Base-by-base conservation (phyloP, 2,329 filamentous ascomycete genomes). In the Purpureocillium lavendulum region DNA sequence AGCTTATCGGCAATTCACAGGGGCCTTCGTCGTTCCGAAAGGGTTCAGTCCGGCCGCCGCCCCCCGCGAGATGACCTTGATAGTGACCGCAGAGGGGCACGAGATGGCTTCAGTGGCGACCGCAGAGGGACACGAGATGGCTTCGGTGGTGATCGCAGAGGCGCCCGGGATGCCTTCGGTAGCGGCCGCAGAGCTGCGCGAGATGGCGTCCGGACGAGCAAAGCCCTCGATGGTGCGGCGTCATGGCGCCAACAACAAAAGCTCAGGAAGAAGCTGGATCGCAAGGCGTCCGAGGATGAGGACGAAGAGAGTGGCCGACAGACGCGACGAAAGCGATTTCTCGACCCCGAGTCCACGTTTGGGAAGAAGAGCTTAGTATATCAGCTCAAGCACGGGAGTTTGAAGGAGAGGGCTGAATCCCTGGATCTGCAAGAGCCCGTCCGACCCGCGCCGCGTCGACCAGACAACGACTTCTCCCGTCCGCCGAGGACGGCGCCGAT, bases 1-100 rank as follows among this genome's bases (percentile, higher is more conserved):
- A 60, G 55, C 32, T 69, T 86, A 43, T 83, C 82, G 9, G 82
- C 82, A 33, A 87, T 88, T 52, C 75, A 79, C 47, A 69, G 73
- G 34, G 83, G 83, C 12, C 67, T 87, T 40, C 75, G 79, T 33
- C 52, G 64, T 57, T 59, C 75, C 48, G 48, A 69, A 52, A 50
- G 57, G 44, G 57, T 47, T 30, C 52, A 56, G 34, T 49, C 48
- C 42, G 53, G n/a, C n/a, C n/a, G n/a, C n/a, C n/a, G n/a, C n/a
- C n/a, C n/a, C n/a, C n/a, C n/a, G n/a, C n/a, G 55, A 21, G 49
- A 49, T 10, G 36, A 31, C 7, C 13, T 12, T 5, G 7, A 6
- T 13, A 12, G 12, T 7, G 13, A 12, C 6, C 12, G 7, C 12
- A 14, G 29, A 1, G 18, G 9, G 13, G n/a, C 28, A n/a, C 36